phyloP scores from a whole-genome alignment of 2,329 filamentous ascomycete genomes.

The Mycosphaerella sp. region DNA sequence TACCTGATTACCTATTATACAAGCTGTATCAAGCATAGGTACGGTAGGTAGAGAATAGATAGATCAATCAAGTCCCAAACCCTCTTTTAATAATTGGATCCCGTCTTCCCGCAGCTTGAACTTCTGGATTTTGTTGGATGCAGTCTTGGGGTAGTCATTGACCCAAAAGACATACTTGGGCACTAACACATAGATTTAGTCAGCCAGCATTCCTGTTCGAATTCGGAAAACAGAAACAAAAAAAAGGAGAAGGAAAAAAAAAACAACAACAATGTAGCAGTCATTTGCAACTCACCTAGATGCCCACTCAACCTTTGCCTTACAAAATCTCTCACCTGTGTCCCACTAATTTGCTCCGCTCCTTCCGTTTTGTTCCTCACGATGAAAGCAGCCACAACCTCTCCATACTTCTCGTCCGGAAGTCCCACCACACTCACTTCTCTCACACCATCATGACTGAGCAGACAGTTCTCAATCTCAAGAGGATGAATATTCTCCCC shows the following conservation, averaged over 20 bases:
- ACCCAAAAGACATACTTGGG: slow-evolving; percentile 89
- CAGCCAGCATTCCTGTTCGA: not conserved
- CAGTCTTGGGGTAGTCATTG: slow-evolving; percentile 83
- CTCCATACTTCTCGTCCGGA: slow-evolving; percentile 74
- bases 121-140: slow-evolving; percentile 95
- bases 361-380: slow-evolving; percentile 43
- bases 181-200: slow-evolving; percentile 41
- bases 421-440: slow-evolving; percentile 82
- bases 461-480: slow-evolving; percentile 83
- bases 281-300: slow-evolving; percentile 42
- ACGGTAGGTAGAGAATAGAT: not conserved
- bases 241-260: too few relatives aligned
- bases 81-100: slow-evolving; percentile 41
- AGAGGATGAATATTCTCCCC: slow-evolving; percentile 95
- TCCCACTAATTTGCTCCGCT: slow-evolving; percentile 45
- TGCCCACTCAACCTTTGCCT: slow-evolving; percentile 63
- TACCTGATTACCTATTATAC: too few relatives aligned
- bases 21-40: too few relatives aligned
- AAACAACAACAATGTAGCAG: not conserved
- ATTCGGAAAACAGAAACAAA: slow-evolving; percentile 3
- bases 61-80: slow-evolving; percentile 24
- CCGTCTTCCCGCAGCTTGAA: slow-evolving; percentile 72
- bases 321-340: slow-evolving; percentile 67
- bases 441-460: slow-evolving; percentile 61
- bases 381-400: slow-evolving; percentile 80